Percentiles rank a stretch among this genome's conserved stretches.
phyloP scores from a whole-genome alignment of 2,329 filamentous ascomycete genomes.

The Alternaria consortialis region DNA sequence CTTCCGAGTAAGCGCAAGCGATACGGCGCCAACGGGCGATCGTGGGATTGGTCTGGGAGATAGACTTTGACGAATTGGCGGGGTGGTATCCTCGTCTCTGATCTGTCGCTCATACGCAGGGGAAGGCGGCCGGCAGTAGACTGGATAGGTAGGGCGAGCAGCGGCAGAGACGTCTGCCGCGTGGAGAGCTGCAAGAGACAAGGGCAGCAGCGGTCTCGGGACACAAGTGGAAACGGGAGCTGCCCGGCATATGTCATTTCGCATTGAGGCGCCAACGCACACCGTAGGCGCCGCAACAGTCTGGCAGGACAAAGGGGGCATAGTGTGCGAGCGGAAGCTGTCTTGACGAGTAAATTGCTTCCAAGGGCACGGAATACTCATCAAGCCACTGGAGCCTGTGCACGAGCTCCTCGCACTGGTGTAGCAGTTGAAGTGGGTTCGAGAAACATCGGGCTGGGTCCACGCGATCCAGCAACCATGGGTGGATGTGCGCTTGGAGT shows the following conservation, averaged over 20 bases:
- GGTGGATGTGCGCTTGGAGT: conserved; percentile 27
- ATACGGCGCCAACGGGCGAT: conserved; percentile 45
- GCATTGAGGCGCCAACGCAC: conserved; percentile 42
- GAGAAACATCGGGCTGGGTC: conserved; percentile 46
- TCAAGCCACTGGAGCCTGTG: conserved; percentile 37
- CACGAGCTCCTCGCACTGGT: conserved; percentile 27
- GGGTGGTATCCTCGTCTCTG: conserved; percentile 36
- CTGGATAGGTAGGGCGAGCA: conserved; percentile 28
- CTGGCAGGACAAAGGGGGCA: conserved; percentile 24
- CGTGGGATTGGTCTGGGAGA: conserved; percentile 41
- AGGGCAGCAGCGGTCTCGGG: conserved; percentile 27
- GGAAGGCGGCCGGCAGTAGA: conserved; percentile 35
- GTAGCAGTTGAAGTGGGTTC: conserved; percentile 35
- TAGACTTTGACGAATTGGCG: conserved; percentile 32
- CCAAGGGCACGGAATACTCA: conserved; percentile 21
- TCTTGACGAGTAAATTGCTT: conserved; percentile 38
- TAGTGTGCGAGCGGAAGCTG: conserved; percentile 25
- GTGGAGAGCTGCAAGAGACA: conserved; percentile 29
- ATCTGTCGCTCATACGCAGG: conserved; percentile 38
- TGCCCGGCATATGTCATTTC: conserved; percentile 43
- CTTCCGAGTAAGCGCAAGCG: conserved; percentile 42
- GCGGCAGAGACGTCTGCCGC: conserved; percentile 28
- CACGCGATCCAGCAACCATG: conserved; percentile 27
- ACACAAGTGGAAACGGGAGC: conserved; percentile 27
- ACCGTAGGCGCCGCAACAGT: conserved; percentile 35